A percentile compares a stretch with the other conserved stretches of the same genome.
Conservation (phyloP, 805 yeast species). For the Starmerella floricola region DNA sequence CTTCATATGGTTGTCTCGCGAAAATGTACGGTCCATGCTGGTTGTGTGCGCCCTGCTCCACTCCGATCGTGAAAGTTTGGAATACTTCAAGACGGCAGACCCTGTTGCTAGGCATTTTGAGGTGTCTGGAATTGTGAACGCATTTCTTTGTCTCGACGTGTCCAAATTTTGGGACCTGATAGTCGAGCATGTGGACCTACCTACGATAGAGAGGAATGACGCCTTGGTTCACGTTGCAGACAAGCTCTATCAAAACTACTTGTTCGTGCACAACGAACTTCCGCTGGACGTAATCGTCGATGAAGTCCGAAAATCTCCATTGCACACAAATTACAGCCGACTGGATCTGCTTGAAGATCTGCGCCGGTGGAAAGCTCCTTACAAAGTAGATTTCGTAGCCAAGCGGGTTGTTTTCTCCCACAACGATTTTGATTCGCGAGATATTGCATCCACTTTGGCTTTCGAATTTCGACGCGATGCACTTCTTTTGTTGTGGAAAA, state of each 20-base stretch:
- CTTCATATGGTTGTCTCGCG: slow-evolving; percentile 10
- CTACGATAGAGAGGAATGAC: not conserved
- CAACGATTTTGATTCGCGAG: not conserved
- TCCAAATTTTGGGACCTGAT: slow-evolving; percentile 2
- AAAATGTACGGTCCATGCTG: slow-evolving; percentile 8
- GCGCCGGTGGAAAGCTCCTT: slow-evolving; percentile 9
- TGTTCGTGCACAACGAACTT: slow-evolving; percentile 4
- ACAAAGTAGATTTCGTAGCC: slow-evolving; percentile 8
- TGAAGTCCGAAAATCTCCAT: not conserved
- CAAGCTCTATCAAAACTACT: slow-evolving; percentile 8
- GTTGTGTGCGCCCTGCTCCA: slow-evolving; percentile 8
- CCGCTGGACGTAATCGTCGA: slow-evolving; percentile 1
- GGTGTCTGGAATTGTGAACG: not conserved
- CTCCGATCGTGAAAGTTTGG: slow-evolving; percentile 6
- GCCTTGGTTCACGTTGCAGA: not conserved
- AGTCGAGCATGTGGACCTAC: not conserved
- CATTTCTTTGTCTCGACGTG: slow-evolving; percentile 2
- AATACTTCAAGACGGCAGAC: slow-evolving; percentile 5
- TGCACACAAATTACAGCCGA: not conserved
- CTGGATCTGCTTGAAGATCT: slow-evolving; percentile 10
- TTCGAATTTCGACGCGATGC: slow-evolving; percentile 9
- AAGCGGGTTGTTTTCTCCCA: not conserved
- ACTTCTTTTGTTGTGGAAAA: slow-evolving; percentile 6
- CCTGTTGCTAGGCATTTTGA: not conserved
- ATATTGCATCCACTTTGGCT: slow-evolving; percentile 1